Base-by-base conservation (phyloP, 805 yeast genomes). In the Trichomonascus vanleenenianus region DNA sequence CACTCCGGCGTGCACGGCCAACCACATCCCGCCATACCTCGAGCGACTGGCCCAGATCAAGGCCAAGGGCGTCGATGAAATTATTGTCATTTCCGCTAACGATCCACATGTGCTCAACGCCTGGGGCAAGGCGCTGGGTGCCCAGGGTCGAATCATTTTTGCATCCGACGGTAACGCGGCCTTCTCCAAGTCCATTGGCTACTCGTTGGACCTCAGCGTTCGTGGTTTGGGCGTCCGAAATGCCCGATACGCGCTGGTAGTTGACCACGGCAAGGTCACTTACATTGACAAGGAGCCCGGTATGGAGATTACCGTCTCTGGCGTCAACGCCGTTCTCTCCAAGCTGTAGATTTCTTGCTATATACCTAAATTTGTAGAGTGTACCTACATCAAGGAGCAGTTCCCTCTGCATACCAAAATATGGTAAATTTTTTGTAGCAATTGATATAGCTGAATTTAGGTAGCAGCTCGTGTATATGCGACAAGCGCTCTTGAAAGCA, bases 1-100 rank as follows among this genome's bases (percentile, higher is more conserved):
- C 72, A 84, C 95, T 22, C 94, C 91, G 46, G 78, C 91, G 6
- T 84, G 93, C 65, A 73, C 84, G 41, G 76, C 73, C 42, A 71
- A 75, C 56, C 93, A 83, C 64, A 73, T 83, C 49, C 91, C 91
- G 46, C 85, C 80, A 19, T 82, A 67, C 68, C 62, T 82, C 47
- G 58, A 66, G 48, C 67, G 76, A 51, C 61, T 74, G 45, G 61
- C 60, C 18, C 73, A 75, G 45, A 73, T 85, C 59, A 64, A 71
- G 56, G 64, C 68, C 45, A 81, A 79, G 65, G 78, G 81, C 33
- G 80, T 81, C 39, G 85, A 81, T 59, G 71, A 71, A 56, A 68
- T 83, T 48, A 66, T 83, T 45, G 79, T 83, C 11, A 57, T 82
- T 48, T 72, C 86, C 25, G 79, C 78, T 47, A 83, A 83, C 64